These are phyloP conservation scores for Darksidea phi DNA, from an alignment of 495 filamentous ascomycete species.

Conservation along the genomic window DNA sequence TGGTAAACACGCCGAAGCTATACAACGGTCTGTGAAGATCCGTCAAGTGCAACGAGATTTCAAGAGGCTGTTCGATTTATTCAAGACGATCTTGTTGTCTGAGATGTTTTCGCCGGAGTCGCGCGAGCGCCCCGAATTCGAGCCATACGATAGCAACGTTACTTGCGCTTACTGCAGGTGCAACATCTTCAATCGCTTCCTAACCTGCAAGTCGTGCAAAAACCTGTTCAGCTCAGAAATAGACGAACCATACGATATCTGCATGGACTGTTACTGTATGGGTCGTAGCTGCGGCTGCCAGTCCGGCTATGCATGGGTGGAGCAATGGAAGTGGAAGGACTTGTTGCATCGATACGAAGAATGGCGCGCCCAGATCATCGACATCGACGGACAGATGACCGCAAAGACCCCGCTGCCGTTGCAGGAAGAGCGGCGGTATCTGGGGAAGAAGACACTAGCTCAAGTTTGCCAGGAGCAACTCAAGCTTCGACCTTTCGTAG, in stretches of 20 bases:
- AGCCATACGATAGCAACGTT: constrained; percentile 80
- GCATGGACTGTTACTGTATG: constrained; percentile 95
- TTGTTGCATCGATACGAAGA: constrained; percentile 73
- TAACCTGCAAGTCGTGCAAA: constrained; percentile 82
- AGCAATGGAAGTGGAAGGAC: constrained; percentile 83
- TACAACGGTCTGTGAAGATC: constrained; percentile 51
- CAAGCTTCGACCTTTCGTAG: constrained; percentile 63
- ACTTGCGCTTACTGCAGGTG: constrained; percentile 94
- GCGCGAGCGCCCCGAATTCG: constrained; percentile 65
- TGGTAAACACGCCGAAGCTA: constrained; percentile 40
- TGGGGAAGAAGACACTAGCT: constrained; percentile 73
- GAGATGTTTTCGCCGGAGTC: constrained; percentile 73
- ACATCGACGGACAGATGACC: constrained; percentile 60
- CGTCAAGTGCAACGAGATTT: constrained; percentile 75
- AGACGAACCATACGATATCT: constrained; percentile 75
- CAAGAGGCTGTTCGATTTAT: constrained; percentile 70
- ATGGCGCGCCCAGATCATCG: constrained; percentile 75
- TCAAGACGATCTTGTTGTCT: constrained; percentile 71
- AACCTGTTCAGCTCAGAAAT: constrained; percentile 46
- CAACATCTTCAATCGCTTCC: constrained; percentile 95
- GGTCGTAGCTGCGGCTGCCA: constrained; percentile 87
- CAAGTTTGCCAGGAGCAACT: constrained; percentile 89
- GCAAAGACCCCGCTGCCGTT: constrained; percentile 64
- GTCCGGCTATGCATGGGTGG: constrained; percentile 81
- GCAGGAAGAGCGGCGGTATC: constrained; percentile 58